Evolutionary conservation across 2,329 filamentous ascomycete species (phyloP).

Genomic region (Phyllosticta citribraziliensis): DNA sequence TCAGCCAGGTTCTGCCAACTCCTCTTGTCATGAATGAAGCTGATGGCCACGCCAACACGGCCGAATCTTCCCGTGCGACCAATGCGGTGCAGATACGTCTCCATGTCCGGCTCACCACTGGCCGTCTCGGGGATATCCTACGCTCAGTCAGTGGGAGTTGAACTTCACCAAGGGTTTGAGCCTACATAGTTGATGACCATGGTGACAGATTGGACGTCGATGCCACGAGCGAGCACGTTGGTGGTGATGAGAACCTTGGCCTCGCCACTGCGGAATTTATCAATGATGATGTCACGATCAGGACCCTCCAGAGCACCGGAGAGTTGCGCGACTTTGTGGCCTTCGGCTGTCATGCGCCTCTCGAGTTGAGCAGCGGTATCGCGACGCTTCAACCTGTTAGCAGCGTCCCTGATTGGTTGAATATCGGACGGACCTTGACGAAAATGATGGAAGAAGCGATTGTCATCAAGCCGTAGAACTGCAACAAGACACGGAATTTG

Average conservation of each 20-base stretch:
- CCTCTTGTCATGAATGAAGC: conserved; percentile 78
- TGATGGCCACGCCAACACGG: conserved; percentile 90
- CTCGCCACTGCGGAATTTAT: conserved; percentile 73
- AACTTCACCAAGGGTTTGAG: conserved; percentile 2
- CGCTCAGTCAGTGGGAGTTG: conserved; percentile 34
- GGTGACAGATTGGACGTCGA: conserved; percentile 83
- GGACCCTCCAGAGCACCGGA: conserved; percentile 79
- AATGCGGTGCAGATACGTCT: conserved; percentile 97
- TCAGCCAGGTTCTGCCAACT: conserved; percentile 69
- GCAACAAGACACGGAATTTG: conserved; percentile 82
- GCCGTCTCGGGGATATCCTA: conserved; percentile 42
- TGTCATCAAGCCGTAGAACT: conserved; percentile 92
- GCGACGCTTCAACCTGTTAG: conserved; percentile 51
- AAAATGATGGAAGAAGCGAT: conserved; percentile 98
- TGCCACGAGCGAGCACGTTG: conserved; percentile 91
- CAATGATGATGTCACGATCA: conserved; percentile 74
- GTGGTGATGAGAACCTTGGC: conserved; percentile 97
- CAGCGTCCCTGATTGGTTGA: not conserved
- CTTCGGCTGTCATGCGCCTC: conserved; percentile 73
- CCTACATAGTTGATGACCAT: conserved; percentile 94
- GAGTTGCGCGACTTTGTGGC: conserved; percentile 82
- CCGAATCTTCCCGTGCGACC: conserved; percentile 95
- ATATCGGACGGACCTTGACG: conserved; percentile 58
- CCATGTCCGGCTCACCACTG: conserved; percentile 68
- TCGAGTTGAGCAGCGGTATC: conserved; percentile 80